Conservation (phyloP, 1,139 yeast genomes). For the Scheffersomyces titani region DNA sequence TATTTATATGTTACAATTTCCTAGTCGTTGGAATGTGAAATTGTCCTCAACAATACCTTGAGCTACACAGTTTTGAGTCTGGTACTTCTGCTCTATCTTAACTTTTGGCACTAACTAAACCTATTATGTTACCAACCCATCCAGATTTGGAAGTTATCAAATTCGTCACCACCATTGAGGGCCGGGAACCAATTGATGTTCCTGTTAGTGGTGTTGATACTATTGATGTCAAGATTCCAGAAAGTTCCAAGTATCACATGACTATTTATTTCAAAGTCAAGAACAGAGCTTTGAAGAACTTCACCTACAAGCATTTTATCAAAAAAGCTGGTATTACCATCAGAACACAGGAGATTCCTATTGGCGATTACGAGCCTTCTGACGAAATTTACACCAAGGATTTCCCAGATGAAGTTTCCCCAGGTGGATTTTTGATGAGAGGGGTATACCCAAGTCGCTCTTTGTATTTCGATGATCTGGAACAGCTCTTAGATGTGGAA, state of each 20-base stretch:
- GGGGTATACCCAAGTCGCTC: slow-evolving; percentile 36
- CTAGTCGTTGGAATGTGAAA: not conserved
- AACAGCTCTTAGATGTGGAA: slow-evolving; percentile 26
- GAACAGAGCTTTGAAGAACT: slow-evolving; percentile 30
- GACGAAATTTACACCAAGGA: slow-evolving; percentile 28
- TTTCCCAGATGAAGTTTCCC: slow-evolving; percentile 41
- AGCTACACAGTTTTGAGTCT: not conserved
- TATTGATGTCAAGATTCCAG: slow-evolving; percentile 38
- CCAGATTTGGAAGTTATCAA: slow-evolving; percentile 37
- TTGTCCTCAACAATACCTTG: not conserved
- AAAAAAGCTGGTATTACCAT: slow-evolving; percentile 41
- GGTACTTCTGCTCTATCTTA: not conserved
- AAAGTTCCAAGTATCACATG: slow-evolving; percentile 36
- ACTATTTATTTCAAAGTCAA: slow-evolving; percentile 38
- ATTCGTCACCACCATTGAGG: slow-evolving; percentile 34
- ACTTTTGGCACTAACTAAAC: not conserved
- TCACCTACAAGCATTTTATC: slow-evolving; percentile 39
- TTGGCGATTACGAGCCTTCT: slow-evolving; percentile 35
- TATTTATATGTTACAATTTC: not conserved
- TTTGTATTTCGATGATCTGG: slow-evolving; percentile 35
- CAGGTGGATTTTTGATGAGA: slow-evolving; percentile 44
- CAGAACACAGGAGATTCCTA: slow-evolving; percentile 30
- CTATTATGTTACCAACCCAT: slow-evolving; percentile 13
- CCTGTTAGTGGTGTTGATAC: slow-evolving; percentile 32
- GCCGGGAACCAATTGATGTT: slow-evolving; percentile 21